Evolutionary conservation across 1,284 basidiomycete species (phyloP).

Genomic region (Cryptococcus floricola): DNA sequence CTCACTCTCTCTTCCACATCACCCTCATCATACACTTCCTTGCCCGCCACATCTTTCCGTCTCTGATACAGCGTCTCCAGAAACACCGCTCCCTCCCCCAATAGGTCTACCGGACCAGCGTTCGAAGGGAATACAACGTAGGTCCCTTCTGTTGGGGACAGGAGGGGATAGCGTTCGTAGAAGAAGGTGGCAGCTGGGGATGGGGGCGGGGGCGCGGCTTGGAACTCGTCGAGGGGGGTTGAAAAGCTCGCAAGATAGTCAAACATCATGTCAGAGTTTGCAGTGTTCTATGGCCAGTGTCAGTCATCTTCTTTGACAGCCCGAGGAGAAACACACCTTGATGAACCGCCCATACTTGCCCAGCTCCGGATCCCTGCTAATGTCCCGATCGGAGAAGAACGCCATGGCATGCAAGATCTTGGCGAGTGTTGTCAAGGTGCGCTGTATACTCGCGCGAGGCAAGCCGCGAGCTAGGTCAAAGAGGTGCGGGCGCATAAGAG

Average conservation of each 20-base stretch:
- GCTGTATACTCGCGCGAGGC: conserved; percentile 11
- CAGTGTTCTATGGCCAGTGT: not conserved
- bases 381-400: conserved; percentile 29
- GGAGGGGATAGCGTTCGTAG: conserved; percentile 7
- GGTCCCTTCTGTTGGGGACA: conserved; percentile 12
- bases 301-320: not conserved
- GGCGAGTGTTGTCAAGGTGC: conserved; percentile 26
- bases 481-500: conserved; percentile 33
- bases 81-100: conserved; percentile 24
- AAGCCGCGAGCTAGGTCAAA: conserved; percentile 31
- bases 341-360: conserved; percentile 22
- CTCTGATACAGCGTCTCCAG: conserved; percentile 25
- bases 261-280: conserved; percentile 19
- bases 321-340: conserved; percentile 2
- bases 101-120: conserved; percentile 25
- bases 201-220: conserved; percentile 3
- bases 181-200: conserved; percentile 13
- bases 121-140: conserved; percentile 17
- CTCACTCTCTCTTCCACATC: conserved; percentile 1
- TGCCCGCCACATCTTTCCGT: conserved; percentile 5
- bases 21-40: conserved; percentile 1
- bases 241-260: conserved; percentile 27
- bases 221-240: conserved; percentile 17
- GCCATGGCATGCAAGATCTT: conserved; percentile 34
- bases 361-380: conserved; percentile 21